These are phyloP conservation scores for Rhodotorula diobovata DNA, from an alignment of 768 basidiomycete genomes.

Conservation along the genomic window DNA sequence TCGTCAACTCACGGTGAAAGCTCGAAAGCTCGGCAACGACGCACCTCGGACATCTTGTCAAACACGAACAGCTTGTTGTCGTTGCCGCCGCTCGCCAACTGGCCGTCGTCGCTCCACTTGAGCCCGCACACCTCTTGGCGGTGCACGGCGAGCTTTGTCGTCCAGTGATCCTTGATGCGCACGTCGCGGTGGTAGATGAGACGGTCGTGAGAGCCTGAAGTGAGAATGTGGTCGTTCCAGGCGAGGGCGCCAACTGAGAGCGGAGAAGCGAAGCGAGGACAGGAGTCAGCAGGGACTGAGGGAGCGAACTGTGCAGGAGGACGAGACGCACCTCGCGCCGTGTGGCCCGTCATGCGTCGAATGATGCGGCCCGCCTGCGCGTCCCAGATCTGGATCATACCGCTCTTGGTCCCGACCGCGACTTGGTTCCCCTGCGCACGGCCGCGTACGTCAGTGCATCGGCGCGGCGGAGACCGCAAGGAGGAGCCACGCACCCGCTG, in stretches of 20 bases:
- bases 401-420: conserved; percentile 87
- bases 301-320: not conserved
- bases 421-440: conserved; percentile 65
- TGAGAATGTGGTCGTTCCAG: conserved; percentile 83
- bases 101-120: conserved; percentile 65
- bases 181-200: conserved; percentile 89
- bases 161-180: conserved; percentile 62
- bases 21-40: not conserved
- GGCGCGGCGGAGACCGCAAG: not conserved
- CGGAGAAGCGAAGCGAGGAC: no score
- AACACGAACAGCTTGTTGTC: conserved; percentile 99
- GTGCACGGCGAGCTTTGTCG: conserved; percentile 58
- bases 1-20: conserved; percentile 49
- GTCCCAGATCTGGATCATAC: conserved; percentile 88
- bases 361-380: conserved; percentile 67
- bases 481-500: conserved; percentile 57
- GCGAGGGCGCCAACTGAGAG: conserved; percentile 74
- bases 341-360: conserved; percentile 81
- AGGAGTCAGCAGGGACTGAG: not conserved
- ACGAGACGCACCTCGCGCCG: conserved; percentile 55
- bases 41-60: conserved; percentile 62
- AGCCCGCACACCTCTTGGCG: conserved; percentile 93
- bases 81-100: conserved; percentile 88
- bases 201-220: conserved; percentile 85
- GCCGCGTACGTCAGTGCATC: not conserved